A percentile compares a stretch with the other conserved stretches of the same genome.
Evolutionary conservation across 345 rosid species (phyloP).

Genomic region (Eucalyptus erythrocorys): DNA sequence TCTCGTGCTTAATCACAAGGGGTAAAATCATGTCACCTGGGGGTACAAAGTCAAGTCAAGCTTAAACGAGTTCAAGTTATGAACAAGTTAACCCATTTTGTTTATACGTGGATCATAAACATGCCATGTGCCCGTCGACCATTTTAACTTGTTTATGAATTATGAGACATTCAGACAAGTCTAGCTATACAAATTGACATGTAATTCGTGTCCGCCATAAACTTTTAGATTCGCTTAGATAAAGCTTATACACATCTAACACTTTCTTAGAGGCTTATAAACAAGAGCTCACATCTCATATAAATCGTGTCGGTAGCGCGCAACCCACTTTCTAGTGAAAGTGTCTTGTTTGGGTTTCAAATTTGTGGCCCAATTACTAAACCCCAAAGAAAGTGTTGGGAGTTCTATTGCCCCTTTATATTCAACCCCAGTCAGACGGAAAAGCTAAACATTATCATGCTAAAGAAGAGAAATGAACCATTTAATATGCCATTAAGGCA

Average conservation of each 20-base stretch:
- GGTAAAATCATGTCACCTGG: background rate
- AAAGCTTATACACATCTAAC: rapidly evolving
- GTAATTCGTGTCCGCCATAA: background rate
- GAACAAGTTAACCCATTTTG: background rate
- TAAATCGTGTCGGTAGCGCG: rapidly evolving
- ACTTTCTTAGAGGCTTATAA: background rate
- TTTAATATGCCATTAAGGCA: background rate
- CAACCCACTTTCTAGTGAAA: background rate
- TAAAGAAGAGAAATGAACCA: background rate
- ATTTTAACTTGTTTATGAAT: background rate
- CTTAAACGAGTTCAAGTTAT: background rate
- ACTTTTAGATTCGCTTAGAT: background rate
- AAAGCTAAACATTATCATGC: background rate
- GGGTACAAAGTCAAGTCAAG: rapidly evolving
- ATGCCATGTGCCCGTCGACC: background rate
- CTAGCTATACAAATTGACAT: background rate
- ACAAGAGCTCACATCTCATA: background rate
- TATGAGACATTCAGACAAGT: background rate
- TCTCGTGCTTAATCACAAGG: background rate
- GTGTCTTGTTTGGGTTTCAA: background rate
- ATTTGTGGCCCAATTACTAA: background rate
- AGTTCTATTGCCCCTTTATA: background rate
- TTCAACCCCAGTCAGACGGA: background rate
- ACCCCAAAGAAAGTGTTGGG: background rate
- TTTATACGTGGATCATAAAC: background rate